Evolutionary conservation across 2,329 filamentous ascomycete species (phyloP), one percentile per base, ranked within the genome.

Genomic region (Thelonectria blattea): DNA sequence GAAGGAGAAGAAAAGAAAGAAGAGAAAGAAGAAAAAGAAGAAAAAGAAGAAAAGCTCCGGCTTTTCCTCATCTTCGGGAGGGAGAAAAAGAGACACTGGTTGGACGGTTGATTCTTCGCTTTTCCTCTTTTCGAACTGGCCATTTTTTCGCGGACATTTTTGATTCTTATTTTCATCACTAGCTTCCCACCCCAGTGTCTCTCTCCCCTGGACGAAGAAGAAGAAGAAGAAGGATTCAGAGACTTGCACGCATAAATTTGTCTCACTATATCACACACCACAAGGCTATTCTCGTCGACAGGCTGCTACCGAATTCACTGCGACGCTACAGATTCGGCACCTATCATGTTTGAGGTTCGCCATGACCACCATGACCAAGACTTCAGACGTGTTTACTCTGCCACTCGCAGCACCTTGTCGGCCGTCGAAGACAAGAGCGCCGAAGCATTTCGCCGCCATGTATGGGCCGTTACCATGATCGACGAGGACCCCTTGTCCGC

Each of bases 391-490:
- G 66, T 69, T 63, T 71, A 71, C 57, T 68, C 70, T 14, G 62
- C 60, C 37, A 67, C 67, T 2, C 68, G 68, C 50, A 69, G 68
- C 58, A 71, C 68, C 41, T 70, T 71, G 69, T 63, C 69, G 18
- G 67, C 68, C 15, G 56, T 71, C 22, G 68, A 71, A 32, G 67
- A 71, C 47, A 71, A 64, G 61, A 58, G 63, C 27, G 68, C 68
- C 32, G 69, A 71, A 11, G 68, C 69, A 46, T 70, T 71, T 52
- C 67, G 68, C 14, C 68, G 61, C 41, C 69, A 70, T 49, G 69
- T 68, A 9, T 71, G 68, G 68, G 64, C 65, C 9, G 63, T 65
- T 15, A 71, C 69, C 34, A 71, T 71, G 69, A 67, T 70, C 39
- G 69, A 71, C 46, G 69, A 71, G 27, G 63, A 70, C 42, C 66